Base-by-base conservation (phyloP, 176 grass and related monocot genomes). In the Oryza glaberrima region DNA sequence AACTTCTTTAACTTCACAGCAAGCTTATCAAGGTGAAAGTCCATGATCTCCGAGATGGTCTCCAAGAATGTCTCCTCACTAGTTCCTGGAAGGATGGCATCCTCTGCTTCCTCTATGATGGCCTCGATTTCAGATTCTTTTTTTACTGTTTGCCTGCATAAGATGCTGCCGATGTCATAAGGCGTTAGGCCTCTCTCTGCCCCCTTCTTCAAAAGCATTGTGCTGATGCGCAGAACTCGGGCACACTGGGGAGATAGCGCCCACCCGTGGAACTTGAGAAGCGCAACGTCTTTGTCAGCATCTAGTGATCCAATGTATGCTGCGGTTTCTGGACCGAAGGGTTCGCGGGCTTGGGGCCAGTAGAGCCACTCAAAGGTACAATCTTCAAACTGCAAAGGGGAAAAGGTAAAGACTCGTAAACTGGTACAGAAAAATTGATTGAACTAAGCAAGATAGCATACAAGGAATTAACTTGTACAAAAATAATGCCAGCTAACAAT, bases 161-260 rank as follows among this genome's bases (percentile, higher is more conserved):
- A 49, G 74, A 92, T 83, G 49, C 86, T 89, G 25, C 83, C 87
- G 17, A 89, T 83, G 48, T 88, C 83, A 28, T 73, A 80, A 4
- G 90, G 83, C 13, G 83, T 89, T 36, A 92, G 69, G 6, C 78
- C 82, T 52, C 75, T 65, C 65, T 83, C 68, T 6, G 65, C 79
- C 8, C 90, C 87, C 5, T 89, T 92, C 66, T 86, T 86, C 58
- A 92, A 82, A 79, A 92, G 90, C 90, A 86, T 92, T 4, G 90
- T 89, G 12, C 82, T 78, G 13, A 85, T 72, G 30, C 38, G 79
- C 28, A 92, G 19, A 47, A 73, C 78, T 19, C 79, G 38, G 17
- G 44, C 38, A 12, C 79, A 89, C 48, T 78, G 65, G 9, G 45
- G 45, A 26, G 82, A 73, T 16, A 88, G 86, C 48, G 69, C 78